Percentiles rank a stretch among this genome's conserved stretches.
phyloP scores from a whole-genome alignment of 2,329 filamentous ascomycete species.

The Fusarium newnesense region DNA sequence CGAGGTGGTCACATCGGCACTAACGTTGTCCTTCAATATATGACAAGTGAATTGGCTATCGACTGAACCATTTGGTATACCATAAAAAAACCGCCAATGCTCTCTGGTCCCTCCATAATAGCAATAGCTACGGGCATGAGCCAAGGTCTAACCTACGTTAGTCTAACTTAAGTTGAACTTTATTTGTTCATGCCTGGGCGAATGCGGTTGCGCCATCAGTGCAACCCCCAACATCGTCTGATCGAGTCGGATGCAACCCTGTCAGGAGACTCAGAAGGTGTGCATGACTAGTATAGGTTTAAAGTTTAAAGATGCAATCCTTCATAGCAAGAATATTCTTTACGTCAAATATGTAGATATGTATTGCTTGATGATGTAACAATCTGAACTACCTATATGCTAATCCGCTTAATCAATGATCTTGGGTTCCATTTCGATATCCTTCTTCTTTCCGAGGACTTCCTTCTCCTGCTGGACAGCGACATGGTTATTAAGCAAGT shows the following conservation, averaged over 20 bases:
- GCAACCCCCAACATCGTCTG: neutral
- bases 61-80: too few relatives aligned
- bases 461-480: slow-evolving; percentile 19
- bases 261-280: too few relatives aligned
- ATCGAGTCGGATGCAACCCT: neutral
- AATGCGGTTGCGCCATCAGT: neutral
- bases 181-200: neutral
- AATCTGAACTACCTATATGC: neutral
- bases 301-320: neutral
- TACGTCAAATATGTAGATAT: neutral
- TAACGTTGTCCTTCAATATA: neutral
- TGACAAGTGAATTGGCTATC: too few relatives aligned
- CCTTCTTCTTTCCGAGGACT: slow-evolving; percentile 4
- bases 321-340: neutral
- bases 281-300: neutral
- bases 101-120: too few relatives aligned
- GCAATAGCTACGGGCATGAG: fast-evolving
- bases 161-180: neutral
- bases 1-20: fast-evolving
- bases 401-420: neutral
- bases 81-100: neutral
- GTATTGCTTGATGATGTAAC: neutral
- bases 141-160: neutral
- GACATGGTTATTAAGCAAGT: slow-evolving; percentile 18
- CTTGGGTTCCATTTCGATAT: slow-evolving; percentile 1